Base-by-base conservation (phyloP, 768 basidiomycete genomes). In the Phlebiopsis flavidoalba region DNA sequence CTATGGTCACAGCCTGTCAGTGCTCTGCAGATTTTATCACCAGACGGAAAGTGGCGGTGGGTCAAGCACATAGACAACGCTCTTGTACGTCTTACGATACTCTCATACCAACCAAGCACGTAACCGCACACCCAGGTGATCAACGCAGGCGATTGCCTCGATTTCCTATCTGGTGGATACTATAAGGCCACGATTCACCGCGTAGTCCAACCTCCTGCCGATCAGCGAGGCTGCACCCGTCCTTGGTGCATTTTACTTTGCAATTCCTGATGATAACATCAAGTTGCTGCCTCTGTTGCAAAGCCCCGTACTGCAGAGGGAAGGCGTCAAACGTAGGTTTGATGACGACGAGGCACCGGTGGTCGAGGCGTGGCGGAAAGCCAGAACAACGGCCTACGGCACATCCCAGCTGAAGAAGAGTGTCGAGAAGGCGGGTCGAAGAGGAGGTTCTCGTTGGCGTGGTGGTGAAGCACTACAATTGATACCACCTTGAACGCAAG, bases 1-100 rank as follows among this genome's bases (percentile, higher is more conserved):
- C 69, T 88, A 2, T 86, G 81, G 76, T 82, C 81, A 51, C 85
- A 88, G 63, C 84, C 85, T 2, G 77, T 86, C 3, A 76, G 80
- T 5, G 84, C 77, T 0, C 74, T 86, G 8, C 85, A 86, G 52
- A 85, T 88, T 45, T 70, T 84, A 8, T 76, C 77, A 0, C 76
- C 65, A 3, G 82, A 84, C 35, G 80, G 79, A 0, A 72, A 69
- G 43, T 86, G 85, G 76, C 68, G 69, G 19, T 76, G 71, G 69
- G 61, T 76, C 48, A 65, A 64, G 60, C 76, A 76, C 60, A 65
- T 74, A 22, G 71, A 71, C 0, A 74, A 76, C 45, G 73, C 72
- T 3, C 64, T 77, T 19, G 75, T 76, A 63, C 35, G 45, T 31
- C 12, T 17, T 60, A 21, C 17, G 5, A 24, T 35, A n/a, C 10